phyloP scores from a whole-genome alignment of 2,329 filamentous ascomycete species.

The Lecanicillium sp. region DNA sequence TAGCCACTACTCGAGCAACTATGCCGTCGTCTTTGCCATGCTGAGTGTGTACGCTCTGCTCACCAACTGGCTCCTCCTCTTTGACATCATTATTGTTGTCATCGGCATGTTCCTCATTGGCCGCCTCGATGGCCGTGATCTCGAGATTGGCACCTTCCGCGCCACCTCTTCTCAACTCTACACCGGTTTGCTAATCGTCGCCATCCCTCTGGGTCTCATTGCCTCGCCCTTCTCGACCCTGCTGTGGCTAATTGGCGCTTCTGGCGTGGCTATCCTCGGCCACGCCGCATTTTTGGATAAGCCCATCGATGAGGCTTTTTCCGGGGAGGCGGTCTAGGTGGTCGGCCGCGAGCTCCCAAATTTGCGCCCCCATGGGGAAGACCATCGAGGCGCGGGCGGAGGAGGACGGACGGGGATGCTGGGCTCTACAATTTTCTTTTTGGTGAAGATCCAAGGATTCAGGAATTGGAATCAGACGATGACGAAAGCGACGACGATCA shows the following conservation, averaged over 20 bases:
- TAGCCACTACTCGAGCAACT: slow-evolving; percentile 96
- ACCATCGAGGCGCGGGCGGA: slow-evolving; percentile 85
- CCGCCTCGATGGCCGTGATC: slow-evolving; percentile 79
- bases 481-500: slow-evolving; percentile 47
- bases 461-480: slow-evolving; percentile 53
- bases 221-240: slow-evolving; percentile 77
- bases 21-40: slow-evolving; percentile 88
- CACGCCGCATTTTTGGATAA: slow-evolving; percentile 96
- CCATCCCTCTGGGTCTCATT: slow-evolving; percentile 76
- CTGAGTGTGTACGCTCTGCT: slow-evolving; percentile 92
- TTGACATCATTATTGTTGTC: slow-evolving; percentile 83
- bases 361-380: slow-evolving; percentile 95
- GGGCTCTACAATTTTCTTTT: slow-evolving; percentile 29
- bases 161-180: slow-evolving; percentile 91
- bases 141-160: slow-evolving; percentile 74
- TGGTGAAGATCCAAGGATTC: slow-evolving; percentile 35
- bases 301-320: slow-evolving; percentile 99
- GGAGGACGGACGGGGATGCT: slow-evolving; percentile 45
- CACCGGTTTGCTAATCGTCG: slow-evolving; percentile 74
- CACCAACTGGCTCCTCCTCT: slow-evolving; percentile 77
- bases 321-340: slow-evolving; percentile 99
- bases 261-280: slow-evolving; percentile 85
- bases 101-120: slow-evolving; percentile 87
- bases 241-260: slow-evolving; percentile 94
- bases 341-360: slow-evolving; percentile 99